Evolutionary conservation across 768 basidiomycete genomes (phyloP), one percentile per base, ranked within the genome.

Genomic region (Stropharia rugosoannulata): DNA sequence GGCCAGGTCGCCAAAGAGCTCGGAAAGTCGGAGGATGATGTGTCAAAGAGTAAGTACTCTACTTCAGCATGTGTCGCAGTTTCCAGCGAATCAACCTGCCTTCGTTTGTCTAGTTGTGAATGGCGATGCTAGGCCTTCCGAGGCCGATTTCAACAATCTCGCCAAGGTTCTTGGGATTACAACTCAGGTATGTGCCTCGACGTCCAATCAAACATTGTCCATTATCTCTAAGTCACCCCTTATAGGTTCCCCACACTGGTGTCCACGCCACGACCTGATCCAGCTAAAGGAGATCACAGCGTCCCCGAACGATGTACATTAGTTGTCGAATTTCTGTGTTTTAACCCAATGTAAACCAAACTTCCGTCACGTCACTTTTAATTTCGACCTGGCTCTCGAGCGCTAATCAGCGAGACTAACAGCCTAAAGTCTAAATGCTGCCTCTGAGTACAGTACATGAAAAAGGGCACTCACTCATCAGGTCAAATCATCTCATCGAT

Each of bases 31-130:
- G 74, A 80, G 64, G 69, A 78, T 35, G 84, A 78, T 53, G 78
- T 90, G 47, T 68, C 71, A 42, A 77, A 78, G 43, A 79, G 89
- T 89, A 62, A 56, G 80, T 73, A 8, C 4, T 18, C 11, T 16
- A n/a, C 29, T 27, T 13, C 38, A 18, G 19, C 15, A 29, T 10
- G 10, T 4, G 16, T 19, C 43, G 3, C 12, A 18, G 40, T 15
- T 41, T 39, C 10, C 13, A 19, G 47, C 19, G 15, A 32, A 32
- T 36, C 19, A 46, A 5, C 36, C 38, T 16, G 47, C 15, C 37
- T 3, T 27, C 39, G 18, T 3, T 0, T 4, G 58, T n/a, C 22
- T 52, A 87, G 86, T 87, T 60, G 75, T 80, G 67, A 73, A 73
- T 10, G 83, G 78, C 6, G 59, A 16, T 0, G 37, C 12, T 4